phyloP scores from a whole-genome alignment of 1,284 basidiomycete species.

The Sutorius eximius region DNA sequence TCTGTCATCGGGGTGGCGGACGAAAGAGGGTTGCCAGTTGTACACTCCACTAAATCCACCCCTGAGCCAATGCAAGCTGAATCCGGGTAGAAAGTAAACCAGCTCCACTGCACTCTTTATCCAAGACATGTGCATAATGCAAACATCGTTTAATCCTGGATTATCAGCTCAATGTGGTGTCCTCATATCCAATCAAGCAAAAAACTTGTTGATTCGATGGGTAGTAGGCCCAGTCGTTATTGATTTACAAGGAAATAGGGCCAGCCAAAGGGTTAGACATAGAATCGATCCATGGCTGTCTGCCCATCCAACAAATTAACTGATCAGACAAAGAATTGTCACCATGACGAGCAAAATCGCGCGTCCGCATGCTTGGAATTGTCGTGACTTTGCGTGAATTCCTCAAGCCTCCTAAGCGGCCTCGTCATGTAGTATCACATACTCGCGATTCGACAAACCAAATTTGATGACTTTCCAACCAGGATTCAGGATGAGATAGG shows the following conservation, averaged over 20 bases:
- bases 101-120: too few relatives aligned
- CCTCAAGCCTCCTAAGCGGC: slow-evolving; percentile 41
- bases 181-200: neutral
- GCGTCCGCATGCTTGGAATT: neutral
- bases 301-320: neutral
- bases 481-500: slow-evolving; percentile 5
- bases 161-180: too few relatives aligned
- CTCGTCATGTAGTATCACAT: slow-evolving; percentile 86
- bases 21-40: neutral
- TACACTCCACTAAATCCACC: neutral
- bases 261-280: neutral
- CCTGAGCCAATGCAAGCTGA: neutral
- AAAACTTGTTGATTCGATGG: neutral
- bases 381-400: neutral
- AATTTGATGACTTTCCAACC: slow-evolving; percentile 80
- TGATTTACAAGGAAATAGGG: neutral
- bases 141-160: too few relatives aligned
- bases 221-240: neutral
- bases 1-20: slow-evolving; percentile 26
- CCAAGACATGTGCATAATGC: too few relatives aligned
- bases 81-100: neutral
- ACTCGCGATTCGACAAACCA: slow-evolving; percentile 83
- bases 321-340: neutral
- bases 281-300: slow-evolving; percentile 3
- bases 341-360: neutral